A percentile compares a stretch with the other conserved stretches of the same genome.
Evolutionary conservation across 805 yeast species (phyloP).

Genomic region (Yarrowia phangngaensis): DNA sequence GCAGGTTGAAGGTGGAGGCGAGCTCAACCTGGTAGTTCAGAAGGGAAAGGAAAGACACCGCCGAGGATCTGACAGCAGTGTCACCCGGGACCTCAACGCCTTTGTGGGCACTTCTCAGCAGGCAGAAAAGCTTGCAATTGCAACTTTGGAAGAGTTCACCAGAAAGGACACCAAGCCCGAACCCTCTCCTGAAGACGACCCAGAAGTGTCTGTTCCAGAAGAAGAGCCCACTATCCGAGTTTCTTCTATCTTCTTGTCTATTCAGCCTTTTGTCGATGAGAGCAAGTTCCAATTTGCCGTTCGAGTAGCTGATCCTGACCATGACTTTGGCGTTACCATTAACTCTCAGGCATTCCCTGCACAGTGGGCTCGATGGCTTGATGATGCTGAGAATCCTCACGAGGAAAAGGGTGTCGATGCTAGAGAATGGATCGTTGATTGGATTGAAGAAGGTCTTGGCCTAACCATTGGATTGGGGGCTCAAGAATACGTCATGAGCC

Average conservation of each 20-base stretch:
- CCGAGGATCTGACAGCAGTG: slow-evolving; percentile 38
- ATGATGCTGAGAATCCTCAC: slow-evolving; percentile 40
- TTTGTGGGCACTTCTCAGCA: slow-evolving; percentile 74
- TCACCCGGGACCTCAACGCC: slow-evolving; percentile 54
- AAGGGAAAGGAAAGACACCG: slow-evolving; percentile 43
- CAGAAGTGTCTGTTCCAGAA: slow-evolving; percentile 27
- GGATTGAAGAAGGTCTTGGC: slow-evolving; percentile 76
- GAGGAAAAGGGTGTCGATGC: slow-evolving; percentile 59
- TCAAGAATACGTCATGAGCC: slow-evolving; percentile 80
- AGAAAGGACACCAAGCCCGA: slow-evolving; percentile 34
- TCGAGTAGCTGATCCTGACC: slow-evolving; percentile 71
- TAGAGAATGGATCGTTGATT: slow-evolving; percentile 73
- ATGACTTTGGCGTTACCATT: slow-evolving; percentile 66
- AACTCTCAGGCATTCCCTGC: slow-evolving; percentile 87
- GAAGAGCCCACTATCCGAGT: slow-evolving; percentile 35
- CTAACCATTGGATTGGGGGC: slow-evolving; percentile 82
- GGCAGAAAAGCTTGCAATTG: slow-evolving; percentile 84
- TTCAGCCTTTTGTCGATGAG: slow-evolving; percentile 52
- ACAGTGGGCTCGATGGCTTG: slow-evolving; percentile 93
- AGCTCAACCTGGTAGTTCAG: slow-evolving; percentile 50
- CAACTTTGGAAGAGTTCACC: slow-evolving; percentile 76
- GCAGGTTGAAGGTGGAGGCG: slow-evolving; percentile 69
- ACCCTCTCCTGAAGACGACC: slow-evolving; percentile 31
- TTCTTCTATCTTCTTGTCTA: slow-evolving; percentile 67
- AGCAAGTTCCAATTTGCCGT: slow-evolving; percentile 63